Evolutionary conservation across 2,329 filamentous ascomycete genomes (phyloP), one percentile per base, ranked within the genome.

Genomic region (Exophiala xenobiotica): DNA sequence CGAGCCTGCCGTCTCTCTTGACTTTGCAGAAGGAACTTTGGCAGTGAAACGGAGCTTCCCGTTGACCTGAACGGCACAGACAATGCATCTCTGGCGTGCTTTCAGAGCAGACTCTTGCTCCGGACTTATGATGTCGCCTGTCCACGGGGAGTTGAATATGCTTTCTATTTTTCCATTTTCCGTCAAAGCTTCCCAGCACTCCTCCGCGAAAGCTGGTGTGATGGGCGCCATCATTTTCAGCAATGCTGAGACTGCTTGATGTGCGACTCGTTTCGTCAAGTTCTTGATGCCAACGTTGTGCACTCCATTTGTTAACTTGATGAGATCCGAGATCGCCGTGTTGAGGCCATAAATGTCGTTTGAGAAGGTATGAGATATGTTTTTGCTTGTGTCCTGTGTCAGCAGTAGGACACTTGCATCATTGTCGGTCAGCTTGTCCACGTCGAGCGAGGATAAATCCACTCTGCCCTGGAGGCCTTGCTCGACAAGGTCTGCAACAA

Each of bases 321-420:
- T 96, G 11, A 96, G 75, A 63, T 92, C 86, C 1, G 88, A 93
- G 14, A 95, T 79, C 6, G 88, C 78, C 0, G 89, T 95, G 70
- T 95, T 96, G 46, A 96, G 76, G 1, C 86, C 78, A 65, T 90
- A 87, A 1, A 90, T 83, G 51, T 83, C 80, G 44, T 80, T 78
- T 18, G 84, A 77, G 63, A 90, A 85, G 2, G 87, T 85, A 4
- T 76, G 72, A 0, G 83, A 87, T 49, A 91, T 81, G 5, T 79
- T 85, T 3, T 68, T 65, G 48, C 93, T 85, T 3, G 84, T 85
- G 39, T 76, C 71, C 64, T 95, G 87, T 1, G 85, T 80, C 11
- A 79, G 73, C 20, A 84, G 78, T 78, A 88, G 85, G 2, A 89
- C 70, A 3, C 70, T 59, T 41, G 65, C 59, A 54, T 76, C 68